Conservation (phyloP, 2,329 filamentous ascomycete species). For the Fusarium irregulare region DNA sequence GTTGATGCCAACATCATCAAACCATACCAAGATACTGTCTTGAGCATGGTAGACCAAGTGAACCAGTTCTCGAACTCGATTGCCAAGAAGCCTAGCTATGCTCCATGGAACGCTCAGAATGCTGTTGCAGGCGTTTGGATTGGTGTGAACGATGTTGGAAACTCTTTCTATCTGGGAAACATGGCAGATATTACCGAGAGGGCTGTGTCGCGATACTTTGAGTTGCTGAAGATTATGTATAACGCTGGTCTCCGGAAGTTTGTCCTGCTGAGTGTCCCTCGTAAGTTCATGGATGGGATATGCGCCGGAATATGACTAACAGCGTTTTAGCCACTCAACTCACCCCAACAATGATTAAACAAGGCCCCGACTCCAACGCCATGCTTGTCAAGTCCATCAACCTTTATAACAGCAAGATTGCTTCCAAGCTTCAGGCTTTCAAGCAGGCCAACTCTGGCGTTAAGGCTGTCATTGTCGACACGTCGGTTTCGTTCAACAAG, state of each 20-base stretch:
- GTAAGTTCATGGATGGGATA: slow-evolving; percentile 16
- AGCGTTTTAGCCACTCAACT: slow-evolving; percentile 52
- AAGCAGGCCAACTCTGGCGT: slow-evolving; percentile 49
- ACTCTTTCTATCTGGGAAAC: slow-evolving; percentile 54
- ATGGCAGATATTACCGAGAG: slow-evolving; percentile 50
- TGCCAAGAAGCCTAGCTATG: slow-evolving; percentile 46
- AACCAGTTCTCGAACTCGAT: slow-evolving; percentile 49
- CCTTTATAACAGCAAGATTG: slow-evolving; percentile 54
- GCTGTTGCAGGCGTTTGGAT: slow-evolving; percentile 63
- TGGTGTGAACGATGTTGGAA: slow-evolving; percentile 67
- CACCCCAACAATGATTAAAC: slow-evolving; percentile 50
- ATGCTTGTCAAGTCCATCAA: slow-evolving; percentile 51
- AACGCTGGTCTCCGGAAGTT: slow-evolving; percentile 67
- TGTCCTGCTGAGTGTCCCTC: slow-evolving; percentile 68
- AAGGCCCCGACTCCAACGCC: slow-evolving; percentile 41
- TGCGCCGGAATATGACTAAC: not conserved
- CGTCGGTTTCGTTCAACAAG: slow-evolving; percentile 54
- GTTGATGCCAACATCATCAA: slow-evolving; percentile 63
- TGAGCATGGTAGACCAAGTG: slow-evolving; percentile 42
- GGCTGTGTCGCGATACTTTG: slow-evolving; percentile 58
- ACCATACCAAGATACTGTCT: slow-evolving; percentile 62
- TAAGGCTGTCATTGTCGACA: slow-evolving; percentile 54
- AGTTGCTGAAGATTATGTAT: slow-evolving; percentile 60
- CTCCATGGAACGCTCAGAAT: slow-evolving; percentile 56
- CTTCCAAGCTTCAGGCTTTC: slow-evolving; percentile 48